Evolutionary conservation across 2,329 filamentous ascomycete genomes (phyloP), one percentile per base, ranked within the genome.

Genomic region (Aspergillus hiratsukae): DNA sequence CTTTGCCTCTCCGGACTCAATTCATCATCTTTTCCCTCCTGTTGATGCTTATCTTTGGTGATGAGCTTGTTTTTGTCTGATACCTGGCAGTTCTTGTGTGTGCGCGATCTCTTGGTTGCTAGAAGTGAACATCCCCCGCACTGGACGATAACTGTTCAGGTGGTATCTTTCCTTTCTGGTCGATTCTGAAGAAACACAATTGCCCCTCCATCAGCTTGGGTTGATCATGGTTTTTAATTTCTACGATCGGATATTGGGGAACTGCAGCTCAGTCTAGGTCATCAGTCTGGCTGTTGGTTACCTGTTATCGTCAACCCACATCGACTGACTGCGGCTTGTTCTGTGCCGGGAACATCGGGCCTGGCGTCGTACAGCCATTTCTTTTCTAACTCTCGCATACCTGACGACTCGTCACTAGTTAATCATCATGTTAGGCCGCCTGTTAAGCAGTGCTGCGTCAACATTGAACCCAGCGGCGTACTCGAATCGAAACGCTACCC

Each of bases 381-480:
- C 35, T 53, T 48, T 51, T n/a, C 17, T 28, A 8, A 23, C 21
- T 23, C 29, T 21, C 6, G n/a, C 49, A 19, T 28, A n/a, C 29
- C 10, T 25, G 46, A 35, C 7, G 9, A 23, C n/a, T 51, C 19
- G 27, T 21, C 49, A 21, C 49, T 23, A 21, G 29, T 8, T 27
- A 37, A 51, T 37, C 68, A 73, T 54, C 52, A 77, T 77, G 75
- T 62, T 77, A 55, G 75, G 75, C 54, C 71, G 75, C 57, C 68
- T 78, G 29, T 66, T 78, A 45, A 76, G 72, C 61, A 76, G 71
- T 17, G 74, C 75, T 45, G 75, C 75, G 14, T 75, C 75, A 48
- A 76, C 75, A 21, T 64, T 78, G 53, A 77, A 73, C 61, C 71
- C 75, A 19, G 65, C 73, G n/a, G 61, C 68, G 6, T 75, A 76